Evolutionary conservation across 108 stramenopile species (phyloP).

Genomic region (Schizochytrium sp.): DNA sequence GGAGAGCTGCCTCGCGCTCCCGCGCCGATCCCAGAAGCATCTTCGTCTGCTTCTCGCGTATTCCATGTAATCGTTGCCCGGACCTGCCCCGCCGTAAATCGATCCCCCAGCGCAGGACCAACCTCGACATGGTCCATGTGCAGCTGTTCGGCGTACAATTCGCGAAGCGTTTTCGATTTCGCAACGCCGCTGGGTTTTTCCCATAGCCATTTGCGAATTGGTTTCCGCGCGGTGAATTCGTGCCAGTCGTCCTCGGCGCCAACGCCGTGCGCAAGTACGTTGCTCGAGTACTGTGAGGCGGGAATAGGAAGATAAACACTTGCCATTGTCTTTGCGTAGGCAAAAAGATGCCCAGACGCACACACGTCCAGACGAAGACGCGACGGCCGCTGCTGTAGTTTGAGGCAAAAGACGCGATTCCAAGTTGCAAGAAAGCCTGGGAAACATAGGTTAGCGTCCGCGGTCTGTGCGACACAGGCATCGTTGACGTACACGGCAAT

Average conservation of each 20-base stretch:
- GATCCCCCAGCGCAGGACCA: not conserved
- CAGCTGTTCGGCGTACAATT: not conserved
- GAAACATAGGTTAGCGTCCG: not conserved
- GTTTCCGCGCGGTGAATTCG: not conserved
- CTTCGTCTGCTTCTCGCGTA: not conserved
- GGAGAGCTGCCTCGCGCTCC: no score
- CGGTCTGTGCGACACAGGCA: not conserved
- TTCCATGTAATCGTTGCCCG: not conserved
- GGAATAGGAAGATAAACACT: not conserved
- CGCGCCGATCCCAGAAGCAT: no score
- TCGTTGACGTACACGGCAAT: not conserved
- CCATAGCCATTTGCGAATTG: not conserved
- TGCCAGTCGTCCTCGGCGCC: not conserved
- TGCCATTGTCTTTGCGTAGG: not conserved
- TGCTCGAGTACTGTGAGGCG: not conserved
- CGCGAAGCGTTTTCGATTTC: not conserved
- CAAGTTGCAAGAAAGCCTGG: not conserved
- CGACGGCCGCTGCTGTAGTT: not conserved
- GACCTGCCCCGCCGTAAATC: not conserved
- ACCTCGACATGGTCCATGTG: not conserved
- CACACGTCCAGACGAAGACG: not conserved
- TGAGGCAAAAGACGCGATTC: not conserved
- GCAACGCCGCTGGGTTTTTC: not conserved
- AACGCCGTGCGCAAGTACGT: not conserved
- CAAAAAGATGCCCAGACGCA: not conserved